Percentiles rank a stretch among this genome's conserved stretches.
Conservation (phyloP, 2,329 filamentous ascomycete genomes). For the Fusarium luffae region DNA sequence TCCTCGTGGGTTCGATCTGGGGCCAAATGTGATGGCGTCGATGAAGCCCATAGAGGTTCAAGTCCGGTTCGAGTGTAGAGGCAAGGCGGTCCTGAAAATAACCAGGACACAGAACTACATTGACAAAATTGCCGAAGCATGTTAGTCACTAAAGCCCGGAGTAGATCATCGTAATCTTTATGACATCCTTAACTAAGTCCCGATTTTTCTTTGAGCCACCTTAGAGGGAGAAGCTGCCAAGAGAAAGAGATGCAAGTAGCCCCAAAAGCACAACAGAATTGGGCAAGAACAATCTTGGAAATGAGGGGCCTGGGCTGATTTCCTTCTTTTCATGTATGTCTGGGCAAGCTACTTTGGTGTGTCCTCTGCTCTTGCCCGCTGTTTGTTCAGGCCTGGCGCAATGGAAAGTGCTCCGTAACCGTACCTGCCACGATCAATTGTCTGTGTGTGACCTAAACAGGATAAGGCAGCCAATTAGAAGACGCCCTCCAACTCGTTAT, state of each 20-base stretch:
- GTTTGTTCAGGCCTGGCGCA: constrained; percentile 25
- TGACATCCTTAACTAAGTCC: too few relatives aligned
- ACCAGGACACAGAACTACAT: too few relatives aligned
- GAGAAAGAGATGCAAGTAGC: constrained; percentile 33
- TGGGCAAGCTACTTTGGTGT: not conserved
- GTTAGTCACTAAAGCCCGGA: too few relatives aligned
- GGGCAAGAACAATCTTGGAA: constrained; percentile 26
- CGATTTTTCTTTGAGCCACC: too few relatives aligned
- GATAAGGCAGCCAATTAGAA: constrained; percentile 35
- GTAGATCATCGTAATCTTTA: too few relatives aligned
- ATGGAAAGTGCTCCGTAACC: not conserved
- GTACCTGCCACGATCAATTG: constrained; percentile 12
- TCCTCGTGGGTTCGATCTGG: constrained; percentile 37
- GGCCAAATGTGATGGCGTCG: constrained; percentile 37
- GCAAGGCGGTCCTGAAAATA: too few relatives aligned
- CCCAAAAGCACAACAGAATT: constrained; percentile 18
- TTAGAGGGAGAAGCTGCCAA: constrained; percentile 23
- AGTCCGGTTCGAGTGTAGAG: constrained; percentile 14
- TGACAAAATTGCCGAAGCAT: too few relatives aligned
- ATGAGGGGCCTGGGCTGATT: constrained; percentile 31
- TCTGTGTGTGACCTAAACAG: constrained; percentile 32
- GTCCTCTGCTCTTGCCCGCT: not conserved
- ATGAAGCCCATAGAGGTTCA: constrained; percentile 39
- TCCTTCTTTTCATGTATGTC: not conserved
- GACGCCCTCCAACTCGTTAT: constrained; percentile 31